Evolutionary conservation across 768 basidiomycete genomes (phyloP), one percentile per base, ranked within the genome.

Genomic region (Podaxis sp.): DNA sequence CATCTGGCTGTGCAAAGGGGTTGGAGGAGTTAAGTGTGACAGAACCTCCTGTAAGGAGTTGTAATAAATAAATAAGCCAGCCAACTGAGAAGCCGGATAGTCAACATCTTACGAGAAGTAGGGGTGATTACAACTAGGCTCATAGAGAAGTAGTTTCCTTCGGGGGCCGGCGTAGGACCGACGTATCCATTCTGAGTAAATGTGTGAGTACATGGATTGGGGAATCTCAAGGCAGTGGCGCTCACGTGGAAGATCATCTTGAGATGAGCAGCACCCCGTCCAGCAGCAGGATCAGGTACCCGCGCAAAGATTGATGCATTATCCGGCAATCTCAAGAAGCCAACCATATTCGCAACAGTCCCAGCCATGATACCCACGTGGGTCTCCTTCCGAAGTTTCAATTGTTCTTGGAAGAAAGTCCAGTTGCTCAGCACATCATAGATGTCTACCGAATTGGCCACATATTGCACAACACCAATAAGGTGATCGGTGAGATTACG

Each of bases 1-100:
- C 75, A 6, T 72, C 61, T 3, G 85, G 85, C 62, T 80, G 72
- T 0, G 70, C 72, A 73, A 83, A 85, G 0, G 84, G 81, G 64
- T 84, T 70, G 8, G 73, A 57, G 13, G 68, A 64, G 8, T 38
- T 56, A 2, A 72, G 36, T 15, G 64, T 67, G 12, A 74, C 56
- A 33, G 64, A 62, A 11, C 73, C 73, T 33, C 70, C 66, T 69
- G 58, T 37, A 38, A 41, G 26, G 6, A 37, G 7, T 22, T 7
- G 15, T 59, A 38, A n/a, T 10, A 17, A 5, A 49, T 15, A 44
- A 20, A 37, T 11, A 33, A 26, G 37, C n/a, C 2, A 22, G 20
- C n/a, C n/a, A n/a, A n/a, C n/a, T n/a, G n/a, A n/a, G n/a, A n/a
- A n/a, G n/a, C n/a, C n/a, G 17, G 56, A 33, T 33, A 8, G 3